Evolutionary conservation across 2,329 filamentous ascomycete genomes (phyloP), one percentile per base, ranked within the genome.

Genomic region (Trichophyton equinum): DNA sequence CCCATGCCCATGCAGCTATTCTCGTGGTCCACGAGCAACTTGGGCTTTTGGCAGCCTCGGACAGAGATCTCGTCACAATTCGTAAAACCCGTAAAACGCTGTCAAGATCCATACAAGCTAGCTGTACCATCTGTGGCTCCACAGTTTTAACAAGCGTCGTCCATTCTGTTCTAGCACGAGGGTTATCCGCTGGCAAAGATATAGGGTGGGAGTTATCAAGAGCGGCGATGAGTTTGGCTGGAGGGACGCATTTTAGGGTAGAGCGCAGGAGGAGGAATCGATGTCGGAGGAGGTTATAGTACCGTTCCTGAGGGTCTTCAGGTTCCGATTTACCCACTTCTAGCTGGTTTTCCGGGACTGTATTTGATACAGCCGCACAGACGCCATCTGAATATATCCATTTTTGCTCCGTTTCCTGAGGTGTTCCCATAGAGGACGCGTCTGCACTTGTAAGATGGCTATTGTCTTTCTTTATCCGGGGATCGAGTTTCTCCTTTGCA

Each of bases 1-100:
- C 85, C 91, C 91, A 96, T 3, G 89, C 77, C 92, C 92, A 97
- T 15, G 84, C 81, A 62, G 89, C 91, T 3, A 88, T 84, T 56
- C 85, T 81, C 67, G 82, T 81, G 27, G 83, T 78, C 33, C 90
- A 76, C 33, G 80, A 78, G 22, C 78, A 74, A n/a, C 81, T 82
- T 57, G 80, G 81, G 53, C 79, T 81, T 59, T 87, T 79, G 58
- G 87, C 83, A 63, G 83, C 83, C 59, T 83, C 83, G 18, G 80
- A 79, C 30, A 87, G 76, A n/a, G 88, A 67, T 8, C 73, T 71
- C 40, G 75, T 75, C 59, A 91, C 77, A 27, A 81, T 74, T 44
- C 82, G 80, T 44, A 96, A 71, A 36, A 92, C 78, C 40, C 82
- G 79, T 57, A 92, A 75, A 2, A 88, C 80, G 51, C 82, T 83